Evolutionary conservation across 1,284 basidiomycete genomes (phyloP).

Genomic region (Cryptococcus sp.): DNA sequence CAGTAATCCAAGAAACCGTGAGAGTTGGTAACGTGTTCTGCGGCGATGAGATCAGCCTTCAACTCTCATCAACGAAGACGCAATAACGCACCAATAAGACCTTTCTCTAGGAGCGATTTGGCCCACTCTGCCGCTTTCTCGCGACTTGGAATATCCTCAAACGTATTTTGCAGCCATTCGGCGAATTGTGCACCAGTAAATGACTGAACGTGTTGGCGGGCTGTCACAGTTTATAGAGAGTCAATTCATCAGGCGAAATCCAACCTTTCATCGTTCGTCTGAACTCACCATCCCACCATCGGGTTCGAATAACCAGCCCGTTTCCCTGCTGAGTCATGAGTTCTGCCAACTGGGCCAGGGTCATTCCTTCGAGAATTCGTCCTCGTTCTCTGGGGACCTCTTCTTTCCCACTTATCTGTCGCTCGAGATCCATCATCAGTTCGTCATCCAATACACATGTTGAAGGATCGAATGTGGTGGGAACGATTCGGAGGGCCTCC

Average conservation of each 20-base stretch:
- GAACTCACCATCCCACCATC: conserved; percentile 48
- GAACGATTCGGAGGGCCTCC: conserved; percentile 66
- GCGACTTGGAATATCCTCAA: conserved; percentile 75
- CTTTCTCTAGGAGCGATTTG: conserved; percentile 69
- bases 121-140: conserved; percentile 80
- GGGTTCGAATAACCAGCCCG: conserved; percentile 46
- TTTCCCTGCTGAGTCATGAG: conserved; percentile 50
- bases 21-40: conserved; percentile 68
- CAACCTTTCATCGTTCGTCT: neutral
- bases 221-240: neutral
- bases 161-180: conserved; percentile 81
- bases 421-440: conserved; percentile 73
- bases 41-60: neutral
- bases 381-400: conserved; percentile 30
- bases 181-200: conserved; percentile 86
- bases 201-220: conserved; percentile 58
- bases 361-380: conserved; percentile 44
- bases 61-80: neutral
- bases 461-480: conserved; percentile 78
- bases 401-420: conserved; percentile 57
- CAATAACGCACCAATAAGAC: conserved; percentile 61
- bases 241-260: neutral
- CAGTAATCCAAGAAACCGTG: conserved; percentile 79
- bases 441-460: conserved; percentile 74
- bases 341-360: conserved; percentile 40